Percentiles rank a stretch among this genome's conserved stretches.
phyloP scores from a whole-genome alignment of 2,329 filamentous ascomycete species.

The Aspergillaceae sp. region DNA sequence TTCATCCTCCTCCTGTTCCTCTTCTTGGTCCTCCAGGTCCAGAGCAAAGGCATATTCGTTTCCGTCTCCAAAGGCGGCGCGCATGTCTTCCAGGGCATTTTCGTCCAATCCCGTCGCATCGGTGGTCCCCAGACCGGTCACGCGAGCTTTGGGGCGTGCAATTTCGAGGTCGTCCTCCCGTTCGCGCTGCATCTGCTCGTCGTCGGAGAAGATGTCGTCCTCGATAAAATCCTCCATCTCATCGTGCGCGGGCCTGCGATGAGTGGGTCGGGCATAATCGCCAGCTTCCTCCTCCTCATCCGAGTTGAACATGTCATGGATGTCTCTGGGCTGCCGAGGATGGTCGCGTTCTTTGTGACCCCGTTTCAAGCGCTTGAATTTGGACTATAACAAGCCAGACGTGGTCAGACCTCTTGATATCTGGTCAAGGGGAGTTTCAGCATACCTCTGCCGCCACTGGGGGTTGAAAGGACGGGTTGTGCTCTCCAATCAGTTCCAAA shows the following conservation, averaged over 20 bases:
- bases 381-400: slow-evolving; percentile 50
- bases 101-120: slow-evolving; percentile 83
- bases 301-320: slow-evolving; percentile 91
- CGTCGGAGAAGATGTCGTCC: slow-evolving; percentile 84
- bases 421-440: background rate
- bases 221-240: slow-evolving; percentile 96
- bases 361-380: slow-evolving; percentile 94
- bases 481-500: slow-evolving; percentile 85
- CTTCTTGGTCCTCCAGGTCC: slow-evolving; percentile 74
- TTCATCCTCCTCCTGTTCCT: slow-evolving; percentile 66
- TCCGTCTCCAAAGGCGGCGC: slow-evolving; percentile 89
- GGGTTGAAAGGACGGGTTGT: slow-evolving; percentile 60
- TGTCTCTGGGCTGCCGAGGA: slow-evolving; percentile 56
- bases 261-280: slow-evolving; percentile 36
- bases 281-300: slow-evolving; percentile 68
- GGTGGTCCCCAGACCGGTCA: slow-evolving; percentile 58
- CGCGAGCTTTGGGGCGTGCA: slow-evolving; percentile 64
- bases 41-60: slow-evolving; percentile 94
- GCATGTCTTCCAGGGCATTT: slow-evolving; percentile 89
- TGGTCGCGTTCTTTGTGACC: slow-evolving; percentile 61
- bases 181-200: slow-evolving; percentile 59
- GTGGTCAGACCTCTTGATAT: background rate
- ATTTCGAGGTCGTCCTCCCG: slow-evolving; percentile 87
- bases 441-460: slow-evolving; percentile 62
- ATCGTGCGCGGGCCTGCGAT: slow-evolving; percentile 57